Conservation (phyloP, 139 green algal species). For the Ulvella scutata region DNA sequence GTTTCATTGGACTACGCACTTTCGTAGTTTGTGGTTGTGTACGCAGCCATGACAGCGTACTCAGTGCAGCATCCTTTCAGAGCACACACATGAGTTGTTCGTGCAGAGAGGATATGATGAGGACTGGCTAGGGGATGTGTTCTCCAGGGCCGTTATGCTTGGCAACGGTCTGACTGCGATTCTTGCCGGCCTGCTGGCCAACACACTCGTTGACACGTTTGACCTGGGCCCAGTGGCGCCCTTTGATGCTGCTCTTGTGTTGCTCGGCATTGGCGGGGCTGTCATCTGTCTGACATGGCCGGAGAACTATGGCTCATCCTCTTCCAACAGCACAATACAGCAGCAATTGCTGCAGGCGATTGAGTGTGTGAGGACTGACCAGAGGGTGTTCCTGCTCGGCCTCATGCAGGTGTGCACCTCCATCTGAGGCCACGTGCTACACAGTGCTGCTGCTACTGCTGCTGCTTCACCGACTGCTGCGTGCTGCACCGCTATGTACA, state of each 20-base stretch:
- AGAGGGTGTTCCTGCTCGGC: background rate
- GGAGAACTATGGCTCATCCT: constrained; percentile 83
- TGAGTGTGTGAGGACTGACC: constrained; percentile 24
- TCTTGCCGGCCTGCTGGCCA: constrained; percentile 70
- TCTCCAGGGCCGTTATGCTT: constrained; percentile 87
- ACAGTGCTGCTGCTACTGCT: too few relatives aligned
- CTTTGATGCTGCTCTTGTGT: constrained; percentile 76
- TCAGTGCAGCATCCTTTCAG: too few relatives aligned
- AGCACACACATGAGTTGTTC: too few relatives aligned
- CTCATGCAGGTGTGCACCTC: background rate
- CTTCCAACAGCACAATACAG: constrained; percentile 9
- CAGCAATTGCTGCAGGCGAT: constrained; percentile 38
- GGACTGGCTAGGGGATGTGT: constrained; percentile 68
- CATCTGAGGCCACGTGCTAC: too few relatives aligned
- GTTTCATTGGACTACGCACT: too few relatives aligned
- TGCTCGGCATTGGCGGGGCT: constrained; percentile 60
- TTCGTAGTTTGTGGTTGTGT: background rate
- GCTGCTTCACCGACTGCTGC: too few relatives aligned
- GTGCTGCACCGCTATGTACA: too few relatives aligned
- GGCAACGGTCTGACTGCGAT: constrained; percentile 95
- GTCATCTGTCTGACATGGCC: constrained; percentile 70
- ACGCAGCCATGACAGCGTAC: too few relatives aligned
- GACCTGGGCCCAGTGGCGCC: constrained; percentile 76
- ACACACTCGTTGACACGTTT: constrained; percentile 64
- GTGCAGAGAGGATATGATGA: constrained; percentile 46